Evolutionary conservation across 1,284 basidiomycete species (phyloP), one percentile per base, ranked within the genome.

Genomic region (Chalciporus sp.): DNA sequence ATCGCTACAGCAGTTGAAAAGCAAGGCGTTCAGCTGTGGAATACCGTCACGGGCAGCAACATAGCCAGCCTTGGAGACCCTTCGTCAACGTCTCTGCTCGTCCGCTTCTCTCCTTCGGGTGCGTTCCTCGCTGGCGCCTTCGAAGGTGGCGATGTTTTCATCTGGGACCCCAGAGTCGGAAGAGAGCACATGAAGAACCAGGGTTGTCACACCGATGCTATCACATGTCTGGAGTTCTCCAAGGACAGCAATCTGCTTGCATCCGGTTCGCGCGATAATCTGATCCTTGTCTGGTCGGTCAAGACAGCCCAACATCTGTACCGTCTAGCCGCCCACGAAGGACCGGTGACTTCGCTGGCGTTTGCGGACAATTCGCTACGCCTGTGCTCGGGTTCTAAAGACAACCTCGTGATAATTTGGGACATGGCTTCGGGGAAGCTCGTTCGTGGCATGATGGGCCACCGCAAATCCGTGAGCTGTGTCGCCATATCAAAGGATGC

Each of bases 91-190:
- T 57, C 64, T 7, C 17, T 61, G 0, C 28, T 66, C 2, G 68
- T 70, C 3, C 42, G 52, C n/a, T 70, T 66, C 20, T 66, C 67
- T 12, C 58, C 59, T 1, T 66, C 65, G 1, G 61, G 65, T 4
- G 23, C 49, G 3, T 59, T 58, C 19, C 45, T 68, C 31, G 63
- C 59, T 0, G 60, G 55, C 4, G 67, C 61, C 0, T 64, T 61
- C 19, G 52, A 55, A 11, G 55, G 45, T 1, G 57, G 60, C 12
- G 52, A 49, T 8, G 53, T 70, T 5, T 7, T 42, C 0, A 39
- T 68, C 9, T 68, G 66, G 68, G 65, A 66, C 49, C 59, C 62
- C 17, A 61, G 50, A 9, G 60, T 62, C 1, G 63, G 67, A 2
- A 39, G 55, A 23, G 50, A 67, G 19, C 56, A 67, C n/a, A 23